Evolutionary conservation across 306 rosid species (phyloP), one percentile per base, ranked within the genome.

Genomic region (Dryas alaskensis): DNA sequence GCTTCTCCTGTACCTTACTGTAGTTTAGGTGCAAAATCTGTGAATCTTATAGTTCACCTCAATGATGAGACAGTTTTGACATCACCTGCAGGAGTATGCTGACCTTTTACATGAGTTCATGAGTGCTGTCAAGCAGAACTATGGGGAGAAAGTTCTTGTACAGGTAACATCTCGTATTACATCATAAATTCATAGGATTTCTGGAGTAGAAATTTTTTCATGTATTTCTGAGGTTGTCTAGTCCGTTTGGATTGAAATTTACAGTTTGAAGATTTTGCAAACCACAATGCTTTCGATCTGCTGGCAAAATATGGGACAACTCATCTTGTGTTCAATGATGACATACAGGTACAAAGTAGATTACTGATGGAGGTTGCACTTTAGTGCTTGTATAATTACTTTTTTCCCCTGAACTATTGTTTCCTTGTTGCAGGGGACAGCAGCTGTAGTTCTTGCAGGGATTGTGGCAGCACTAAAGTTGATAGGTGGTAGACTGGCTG

Each of bases 231-330:
- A 47, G 60, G 42, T 53, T 65, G 68, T 76, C 79, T 82, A 39
- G 65, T 72, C 27, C 63, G 74, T 81, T 73, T 67, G 52, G 22
- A 73, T 68, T 82, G 58, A 64, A 51, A 77, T 78, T 55, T 83
- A 60, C 87, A 95, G 99, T 95, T 89, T 70, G 99, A 95, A 81
- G 99, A 95, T 83, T 95, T 95, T 73, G 99, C 99, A n/a, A 95
- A 92, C 81, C 98, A 92, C 96, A 95, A 95, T 70, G 99, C 99
- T 63, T 95, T 95, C 52, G 98, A 92, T 76, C 84, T 95, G 80
- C 97, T 95, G 14, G 87, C 90, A 60, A 92, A 87, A 80, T 95
- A 90, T 73, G 84, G 97, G 40, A 82, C 87, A 42, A 85, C 90
- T 54, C 92, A 95, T 86, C 96, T 92, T 0, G 98, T 95, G 77